A percentile compares a stretch with the other conserved stretches of the same genome.
phyloP scores from a whole-genome alignment of 2,329 filamentous ascomycete species.

The Microdochium nivale region DNA sequence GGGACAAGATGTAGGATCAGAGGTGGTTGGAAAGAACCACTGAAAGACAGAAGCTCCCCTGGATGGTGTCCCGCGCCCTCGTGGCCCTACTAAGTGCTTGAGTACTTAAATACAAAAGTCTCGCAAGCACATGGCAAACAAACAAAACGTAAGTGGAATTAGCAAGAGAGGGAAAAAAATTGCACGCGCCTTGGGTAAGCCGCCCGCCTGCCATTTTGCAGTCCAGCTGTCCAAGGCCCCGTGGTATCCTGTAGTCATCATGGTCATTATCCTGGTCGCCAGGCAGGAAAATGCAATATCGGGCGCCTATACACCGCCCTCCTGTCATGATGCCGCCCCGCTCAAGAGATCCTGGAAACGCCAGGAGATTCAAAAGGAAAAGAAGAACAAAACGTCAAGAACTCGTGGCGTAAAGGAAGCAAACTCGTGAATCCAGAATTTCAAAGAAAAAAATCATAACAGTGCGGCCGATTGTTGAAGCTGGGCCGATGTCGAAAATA shows the following conservation, averaged over 20 bases:
- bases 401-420: background rate
- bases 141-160: too few species aligned
- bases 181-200: background rate
- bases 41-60: too few species aligned
- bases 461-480: constrained; percentile 9
- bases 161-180: background rate
- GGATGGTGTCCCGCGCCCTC: too few species aligned
- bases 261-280: background rate
- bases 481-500: constrained; percentile 45
- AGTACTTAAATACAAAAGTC: too few species aligned
- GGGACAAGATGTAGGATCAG: too few species aligned
- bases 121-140: too few species aligned
- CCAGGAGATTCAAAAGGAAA: background rate
- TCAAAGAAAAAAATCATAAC: background rate
- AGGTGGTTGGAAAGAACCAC: too few species aligned
- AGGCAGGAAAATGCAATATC: background rate
- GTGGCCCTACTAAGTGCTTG: too few species aligned
- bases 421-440: background rate
- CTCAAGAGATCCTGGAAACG: background rate
- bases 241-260: background rate
- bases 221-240: background rate
- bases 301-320: background rate
- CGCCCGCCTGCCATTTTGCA: background rate
- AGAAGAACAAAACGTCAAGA: background rate
- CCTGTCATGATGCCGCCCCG: background rate